Evolutionary conservation across 768 basidiomycete species (phyloP), one percentile per base, ranked within the genome.

Genomic region (Russula virescens): DNA sequence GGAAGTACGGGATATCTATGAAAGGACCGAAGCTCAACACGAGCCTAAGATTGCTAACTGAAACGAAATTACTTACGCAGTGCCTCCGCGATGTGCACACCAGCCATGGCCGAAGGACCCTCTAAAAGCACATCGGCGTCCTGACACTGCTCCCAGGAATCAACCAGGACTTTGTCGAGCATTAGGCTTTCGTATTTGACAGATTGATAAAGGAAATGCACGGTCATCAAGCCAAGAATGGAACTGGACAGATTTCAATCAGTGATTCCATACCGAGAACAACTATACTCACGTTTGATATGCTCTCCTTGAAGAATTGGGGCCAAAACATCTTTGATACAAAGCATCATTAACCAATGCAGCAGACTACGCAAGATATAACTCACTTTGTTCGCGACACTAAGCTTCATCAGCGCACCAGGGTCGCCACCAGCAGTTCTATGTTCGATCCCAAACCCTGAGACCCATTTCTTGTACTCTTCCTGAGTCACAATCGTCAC

Each of bases 81-180:
- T 4, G 82, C 84, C 71, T 88, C 87, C 11, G 87, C 84, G 62
- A 88, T 86, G 70, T 88, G 87, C 3, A 87, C 81, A 46, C 87
- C 86, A 5, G 84, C 81, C 83, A 87, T 85, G 1, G 85, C 82
- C 3, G 83, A 85, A 0, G 86, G 85, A 46, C 80, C 81, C 69
- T 88, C 86, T 49, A 87, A 76, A 11, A 88, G 72, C 2, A 88
- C 80, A 65, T 87, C 85, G 11, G 86, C 85, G 61, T 83, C 86
- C 61, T 80, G 74, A 64, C 86, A 87, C 11, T 80, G 81, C 34
- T 77, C 74, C 85, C 84, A 88, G 11, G 85, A 74, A 66, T 87
- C 85, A 31, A 77, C 54, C 13, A 87, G 76, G 23, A 86, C 84
- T 86, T 65, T 47, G 52, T 28, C 43, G 45, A n/a, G 48, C 14